Conservation (phyloP, 1,139 yeast species). For the Petasospora rhodanensis region DNA sequence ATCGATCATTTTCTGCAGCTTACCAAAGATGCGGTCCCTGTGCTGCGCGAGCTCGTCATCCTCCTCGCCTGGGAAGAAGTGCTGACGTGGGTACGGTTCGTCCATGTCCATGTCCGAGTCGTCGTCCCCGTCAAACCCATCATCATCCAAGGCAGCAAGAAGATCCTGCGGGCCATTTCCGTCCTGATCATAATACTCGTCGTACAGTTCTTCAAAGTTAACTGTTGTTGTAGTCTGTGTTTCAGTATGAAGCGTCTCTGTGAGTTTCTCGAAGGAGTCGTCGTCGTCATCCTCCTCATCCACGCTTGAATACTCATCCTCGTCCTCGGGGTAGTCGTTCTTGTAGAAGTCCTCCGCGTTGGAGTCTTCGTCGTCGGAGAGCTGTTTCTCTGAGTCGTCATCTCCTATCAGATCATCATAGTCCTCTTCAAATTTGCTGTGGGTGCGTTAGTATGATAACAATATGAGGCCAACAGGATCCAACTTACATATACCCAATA, state of each 20-base stretch:
- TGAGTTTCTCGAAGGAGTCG: conserved; percentile 14
- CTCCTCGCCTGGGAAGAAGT: conserved; percentile 48
- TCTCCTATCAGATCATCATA: conserved; percentile 52
- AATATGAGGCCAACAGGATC: too few relatives aligned
- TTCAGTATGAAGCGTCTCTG: conserved; percentile 21
- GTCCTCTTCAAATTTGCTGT: conserved; percentile 55
- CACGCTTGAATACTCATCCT: conserved; percentile 35
- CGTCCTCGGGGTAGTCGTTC: conserved; percentile 94
- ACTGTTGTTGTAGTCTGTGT: too few relatives aligned
- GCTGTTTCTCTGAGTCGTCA: conserved; percentile 40
- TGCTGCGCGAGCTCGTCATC: conserved; percentile 60
- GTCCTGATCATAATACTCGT: conserved; percentile 28
- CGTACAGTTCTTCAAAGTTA: conserved; percentile 30
- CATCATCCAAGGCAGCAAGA: conserved; percentile 18
- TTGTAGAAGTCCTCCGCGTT: conserved; percentile 89
- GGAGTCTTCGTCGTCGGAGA: conserved; percentile 67
- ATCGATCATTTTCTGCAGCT: conserved; percentile 46
- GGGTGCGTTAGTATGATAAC: conserved; percentile 3
- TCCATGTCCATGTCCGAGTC: conserved; percentile 30
- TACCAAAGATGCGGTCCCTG: conserved; percentile 58
- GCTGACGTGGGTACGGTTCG: conserved; percentile 36
- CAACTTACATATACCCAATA: conserved; percentile 49
- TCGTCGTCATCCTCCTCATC: conserved; percentile 24
- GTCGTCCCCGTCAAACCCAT: conserved; percentile 31
- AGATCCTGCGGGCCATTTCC: conserved; percentile 23